Percentiles rank a stretch among this genome's conserved stretches.
These are phyloP conservation scores for Trametes cubensis DNA, from an alignment of 768 basidiomycete genomes.

Conservation along the genomic window DNA sequence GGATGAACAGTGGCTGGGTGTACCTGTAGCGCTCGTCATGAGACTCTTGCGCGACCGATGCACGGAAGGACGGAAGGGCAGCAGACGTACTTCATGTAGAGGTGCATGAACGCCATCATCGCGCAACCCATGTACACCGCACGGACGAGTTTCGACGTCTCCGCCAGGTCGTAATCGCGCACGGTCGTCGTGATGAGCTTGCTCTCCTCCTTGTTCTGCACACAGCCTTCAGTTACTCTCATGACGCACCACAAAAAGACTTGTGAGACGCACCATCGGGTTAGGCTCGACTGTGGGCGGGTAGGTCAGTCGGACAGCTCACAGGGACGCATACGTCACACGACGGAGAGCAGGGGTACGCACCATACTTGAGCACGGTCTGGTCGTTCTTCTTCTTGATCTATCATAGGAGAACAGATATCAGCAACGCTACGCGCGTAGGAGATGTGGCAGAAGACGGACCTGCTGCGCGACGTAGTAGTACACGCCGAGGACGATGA, in stretches of 20 bases:
- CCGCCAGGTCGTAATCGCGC: slow-evolving; percentile 89
- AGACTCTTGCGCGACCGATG: not conserved
- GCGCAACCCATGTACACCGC: slow-evolving; percentile 41
- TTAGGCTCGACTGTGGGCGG: slow-evolving; percentile 65
- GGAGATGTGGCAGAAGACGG: slow-evolving; percentile 27
- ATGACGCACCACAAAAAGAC: not conserved
- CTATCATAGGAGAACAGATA: slow-evolving; percentile 43
- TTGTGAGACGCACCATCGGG: slow-evolving; percentile 68
- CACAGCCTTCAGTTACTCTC: not conserved
- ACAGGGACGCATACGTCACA: not conserved
- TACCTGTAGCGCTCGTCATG: slow-evolving; percentile 42
- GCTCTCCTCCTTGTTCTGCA: slow-evolving; percentile 63
- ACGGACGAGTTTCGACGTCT: slow-evolving; percentile 77
- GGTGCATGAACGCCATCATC: slow-evolving; percentile 74
- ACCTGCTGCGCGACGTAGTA: slow-evolving; percentile 80
- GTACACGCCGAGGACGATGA: slow-evolving; percentile 72
- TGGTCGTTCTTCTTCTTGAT: slow-evolving; percentile 95
- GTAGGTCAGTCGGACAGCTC: not conserved
- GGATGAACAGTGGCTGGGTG: slow-evolving; percentile 96
- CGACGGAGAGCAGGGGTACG: slow-evolving; percentile 30
- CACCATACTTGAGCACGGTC: slow-evolving; percentile 94
- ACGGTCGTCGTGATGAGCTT: slow-evolving; percentile 89
- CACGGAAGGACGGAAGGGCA: not conserved
- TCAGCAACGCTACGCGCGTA: not conserved
- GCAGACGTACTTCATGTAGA: slow-evolving; percentile 68